Base-by-base conservation (phyloP, 176 grass and related monocot species). In the Urochloa ruziziensis region DNA sequence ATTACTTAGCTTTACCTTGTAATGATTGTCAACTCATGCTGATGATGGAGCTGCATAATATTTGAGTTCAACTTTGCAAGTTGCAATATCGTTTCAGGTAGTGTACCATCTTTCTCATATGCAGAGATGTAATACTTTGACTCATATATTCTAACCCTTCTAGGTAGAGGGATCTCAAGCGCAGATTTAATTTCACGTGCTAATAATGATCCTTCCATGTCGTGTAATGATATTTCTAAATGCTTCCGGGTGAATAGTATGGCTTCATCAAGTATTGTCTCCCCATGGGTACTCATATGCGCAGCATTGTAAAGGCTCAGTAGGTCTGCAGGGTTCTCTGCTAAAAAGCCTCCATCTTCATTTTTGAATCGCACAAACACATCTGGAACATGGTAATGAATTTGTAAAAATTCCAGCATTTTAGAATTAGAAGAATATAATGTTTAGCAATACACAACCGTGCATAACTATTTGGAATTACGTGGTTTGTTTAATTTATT, bases 61-160 rank as follows among this genome's bases (percentile, higher is more conserved):
- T 73, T 73, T 32, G 44, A 73, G 46, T 52, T 73, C 27, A 73
- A 73, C 29, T 73, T 73, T 73, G 70, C 70, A 51, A 73, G 70
- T 33, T 52, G 70, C 28, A 34, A 33, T 4, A 73, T 16, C 17
- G 2, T 73, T 0, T 73, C 29, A 73, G 32, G 44, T 19, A 52
- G 17, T 49, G 18, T 52, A 29, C 3, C 70, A 73, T 52, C 18
- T 23, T 73, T 51, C 9, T 73, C 70, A 51, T 73, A 73, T 1
- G 9, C 46, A 21, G 70, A 52, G 28, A 73, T 73, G 18, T 23
- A 51, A 73, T 73, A 32, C 28, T 52, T 73, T 34, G 46, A 73
- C 28, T 52, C 70, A 13, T 52, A 73, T 11, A 73, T 73, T 21
- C 27, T 51, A 51, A 51, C 70, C 27, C 46, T 51, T 73, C 70